Conservation (phyloP, 805 yeast genomes). For the Schizosaccharomyces cryophilus region DNA sequence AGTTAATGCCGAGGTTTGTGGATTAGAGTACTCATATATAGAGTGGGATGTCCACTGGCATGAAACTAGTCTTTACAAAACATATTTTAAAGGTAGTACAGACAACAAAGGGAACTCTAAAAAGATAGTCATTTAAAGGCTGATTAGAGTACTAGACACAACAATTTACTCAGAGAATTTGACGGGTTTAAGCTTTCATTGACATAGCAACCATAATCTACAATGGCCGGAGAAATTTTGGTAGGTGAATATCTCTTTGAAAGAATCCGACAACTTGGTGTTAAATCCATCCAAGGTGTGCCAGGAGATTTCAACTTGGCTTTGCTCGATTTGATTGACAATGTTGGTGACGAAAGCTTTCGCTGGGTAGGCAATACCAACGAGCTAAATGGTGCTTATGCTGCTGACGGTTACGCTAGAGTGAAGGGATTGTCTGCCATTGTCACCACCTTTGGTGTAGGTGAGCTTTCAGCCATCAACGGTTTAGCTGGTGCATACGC, state of each 20-base stretch:
- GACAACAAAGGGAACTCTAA: too few relatives aligned
- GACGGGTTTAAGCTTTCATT: too few relatives aligned
- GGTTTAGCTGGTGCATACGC: constrained; percentile 67
- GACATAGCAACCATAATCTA: not conserved
- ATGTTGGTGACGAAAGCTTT: not conserved
- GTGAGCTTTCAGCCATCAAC: constrained; percentile 64
- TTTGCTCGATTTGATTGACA: constrained; percentile 17
- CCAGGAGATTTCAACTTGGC: constrained; percentile 23
- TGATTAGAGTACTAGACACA: too few relatives aligned
- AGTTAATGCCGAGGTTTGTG: too few relatives aligned
- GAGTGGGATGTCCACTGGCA: too few relatives aligned
- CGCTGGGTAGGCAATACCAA: constrained; percentile 65
- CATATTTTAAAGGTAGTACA: too few relatives aligned
- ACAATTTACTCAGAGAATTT: too few relatives aligned
- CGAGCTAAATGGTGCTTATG: constrained; percentile 71
- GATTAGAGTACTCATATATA: too few relatives aligned
- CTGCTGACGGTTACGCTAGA: constrained; percentile 75
- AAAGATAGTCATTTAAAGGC: too few relatives aligned
- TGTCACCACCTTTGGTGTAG: constrained; percentile 46
- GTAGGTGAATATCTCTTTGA: constrained; percentile 7
- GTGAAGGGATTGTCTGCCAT: constrained; percentile 40
- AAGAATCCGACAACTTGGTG: constrained; percentile 11
- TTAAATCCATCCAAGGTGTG: constrained; percentile 21
- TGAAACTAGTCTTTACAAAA: too few relatives aligned
- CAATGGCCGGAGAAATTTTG: not conserved